Conservation (phyloP, 2,329 filamentous ascomycete genomes). For the Penicillium sp. region DNA sequence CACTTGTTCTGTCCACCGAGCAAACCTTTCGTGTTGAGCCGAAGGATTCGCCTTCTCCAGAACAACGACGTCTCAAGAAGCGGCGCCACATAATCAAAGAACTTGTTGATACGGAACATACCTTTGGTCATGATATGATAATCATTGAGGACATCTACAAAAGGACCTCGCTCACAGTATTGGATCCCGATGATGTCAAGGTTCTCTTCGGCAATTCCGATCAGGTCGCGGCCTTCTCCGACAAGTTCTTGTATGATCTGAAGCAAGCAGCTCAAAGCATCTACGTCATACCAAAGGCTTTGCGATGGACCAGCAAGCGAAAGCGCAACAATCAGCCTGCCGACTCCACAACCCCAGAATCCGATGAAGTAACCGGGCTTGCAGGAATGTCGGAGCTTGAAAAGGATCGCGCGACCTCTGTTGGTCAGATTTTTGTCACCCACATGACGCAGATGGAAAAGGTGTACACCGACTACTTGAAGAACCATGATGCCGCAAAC, state of each 20-base stretch:
- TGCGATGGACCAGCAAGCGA: constrained; percentile 55
- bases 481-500: constrained; percentile 65
- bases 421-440: constrained; percentile 60
- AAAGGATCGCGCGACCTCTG: constrained; percentile 58
- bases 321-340: constrained; percentile 42
- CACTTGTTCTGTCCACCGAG: constrained; percentile 36
- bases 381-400: constrained; percentile 49
- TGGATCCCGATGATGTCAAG: constrained; percentile 80
- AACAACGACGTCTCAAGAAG: constrained; percentile 64
- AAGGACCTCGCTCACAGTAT: constrained; percentile 79
- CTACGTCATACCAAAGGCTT: constrained; percentile 65
- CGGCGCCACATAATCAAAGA: constrained; percentile 86
- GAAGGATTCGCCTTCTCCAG: constrained; percentile 38
- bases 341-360: constrained; percentile 14
- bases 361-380: constrained; percentile 29
- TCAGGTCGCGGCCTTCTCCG: constrained; percentile 84
- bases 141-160: constrained; percentile 98
- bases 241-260: constrained; percentile 72
- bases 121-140: constrained; percentile 92
- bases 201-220: constrained; percentile 90
- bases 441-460: constrained; percentile 61
- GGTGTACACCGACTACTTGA: constrained; percentile 64
- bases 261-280: constrained; percentile 78
- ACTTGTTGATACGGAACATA: constrained; percentile 86
- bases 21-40: constrained; percentile 22